Evolutionary conservation across 2,329 filamentous ascomycete species (phyloP).

Genomic region (Cladosporium velox): DNA sequence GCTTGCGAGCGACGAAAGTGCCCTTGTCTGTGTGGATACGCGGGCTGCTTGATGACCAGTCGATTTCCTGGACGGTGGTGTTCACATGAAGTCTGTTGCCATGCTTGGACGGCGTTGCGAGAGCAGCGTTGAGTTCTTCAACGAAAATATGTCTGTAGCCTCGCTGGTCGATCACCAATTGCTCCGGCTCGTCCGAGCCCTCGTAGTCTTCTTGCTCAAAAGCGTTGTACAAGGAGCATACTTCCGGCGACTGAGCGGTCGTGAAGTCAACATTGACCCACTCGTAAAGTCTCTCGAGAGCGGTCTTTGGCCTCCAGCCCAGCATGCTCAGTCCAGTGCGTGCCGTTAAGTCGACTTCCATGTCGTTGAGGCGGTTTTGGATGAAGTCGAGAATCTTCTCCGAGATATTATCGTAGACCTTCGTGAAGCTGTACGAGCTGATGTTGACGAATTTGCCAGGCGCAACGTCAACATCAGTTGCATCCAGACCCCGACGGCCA

Average conservation of each 20-base stretch:
- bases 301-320: conserved; percentile 14
- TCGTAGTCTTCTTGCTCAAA: conserved; percentile 18
- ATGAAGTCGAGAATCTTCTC: conserved; percentile 16
- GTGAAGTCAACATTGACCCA: conserved; percentile 19
- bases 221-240: conserved; percentile 15
- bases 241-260: conserved; percentile 12
- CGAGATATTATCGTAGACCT: conserved; percentile 9
- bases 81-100: conserved; percentile 7
- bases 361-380: conserved; percentile 8
- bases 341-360: conserved; percentile 14
- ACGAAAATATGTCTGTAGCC: conserved; percentile 19
- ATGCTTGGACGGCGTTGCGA: neutral
- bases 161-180: conserved; percentile 13
- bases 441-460: conserved; percentile 19
- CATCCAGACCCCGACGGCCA: conserved; percentile 5
- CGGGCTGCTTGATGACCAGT: conserved; percentile 25
- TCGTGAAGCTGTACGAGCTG: conserved; percentile 2
- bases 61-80: conserved; percentile 14
- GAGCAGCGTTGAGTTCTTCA: conserved; percentile 16
- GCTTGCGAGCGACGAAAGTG: conserved; percentile 45
- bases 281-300: conserved; percentile 16
- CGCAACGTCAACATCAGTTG: neutral
- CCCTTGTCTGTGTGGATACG: conserved; percentile 32
- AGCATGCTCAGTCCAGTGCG: conserved; percentile 17
- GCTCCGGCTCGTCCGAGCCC: conserved; percentile 12